These are phyloP conservation scores for Candida mattraensis DNA, from an alignment of 805 yeast species.

Conservation along the genomic window DNA sequence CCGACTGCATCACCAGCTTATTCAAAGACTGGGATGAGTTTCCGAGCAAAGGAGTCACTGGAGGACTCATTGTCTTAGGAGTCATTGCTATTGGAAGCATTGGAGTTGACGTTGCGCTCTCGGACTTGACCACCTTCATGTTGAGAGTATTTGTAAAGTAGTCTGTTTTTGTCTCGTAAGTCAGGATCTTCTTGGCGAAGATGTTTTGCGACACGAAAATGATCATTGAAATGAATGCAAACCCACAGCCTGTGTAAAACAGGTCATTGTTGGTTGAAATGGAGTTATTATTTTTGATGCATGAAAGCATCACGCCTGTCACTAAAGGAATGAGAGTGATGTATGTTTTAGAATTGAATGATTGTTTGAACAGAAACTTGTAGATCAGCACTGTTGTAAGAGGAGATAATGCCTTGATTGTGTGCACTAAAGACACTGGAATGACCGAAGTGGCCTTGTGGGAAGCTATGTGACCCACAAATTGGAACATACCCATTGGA, in stretches of 20 bases:
- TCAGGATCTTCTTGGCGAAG: conserved; percentile 72
- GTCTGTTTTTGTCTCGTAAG: conserved; percentile 39
- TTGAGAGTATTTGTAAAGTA: conserved; percentile 30
- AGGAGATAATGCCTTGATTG: conserved; percentile 90
- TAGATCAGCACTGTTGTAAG: conserved; percentile 82
- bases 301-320: conserved; percentile 80
- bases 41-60: conserved; percentile 26
- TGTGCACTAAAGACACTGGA: conserved; percentile 94
- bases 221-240: conserved; percentile 55
- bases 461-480: conserved; percentile 85
- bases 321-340: conserved; percentile 77
- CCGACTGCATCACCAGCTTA: conserved; percentile 24
- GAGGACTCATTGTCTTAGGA: conserved; percentile 26
- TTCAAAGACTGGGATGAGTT: conserved; percentile 25
- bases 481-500: conserved; percentile 95
- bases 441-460: conserved; percentile 90
- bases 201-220: conserved; percentile 79
- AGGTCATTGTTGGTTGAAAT: conserved; percentile 24
- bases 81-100: conserved; percentile 34
- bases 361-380: conserved; percentile 54
- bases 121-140: conserved; percentile 30
- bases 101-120: conserved; percentile 36
- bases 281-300: conserved; percentile 47
- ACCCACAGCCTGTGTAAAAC: conserved; percentile 43
- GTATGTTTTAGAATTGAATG: conserved; percentile 68